Base-by-base conservation (phyloP, 441 rosid species). In the Eugenia klotzschiana region DNA sequence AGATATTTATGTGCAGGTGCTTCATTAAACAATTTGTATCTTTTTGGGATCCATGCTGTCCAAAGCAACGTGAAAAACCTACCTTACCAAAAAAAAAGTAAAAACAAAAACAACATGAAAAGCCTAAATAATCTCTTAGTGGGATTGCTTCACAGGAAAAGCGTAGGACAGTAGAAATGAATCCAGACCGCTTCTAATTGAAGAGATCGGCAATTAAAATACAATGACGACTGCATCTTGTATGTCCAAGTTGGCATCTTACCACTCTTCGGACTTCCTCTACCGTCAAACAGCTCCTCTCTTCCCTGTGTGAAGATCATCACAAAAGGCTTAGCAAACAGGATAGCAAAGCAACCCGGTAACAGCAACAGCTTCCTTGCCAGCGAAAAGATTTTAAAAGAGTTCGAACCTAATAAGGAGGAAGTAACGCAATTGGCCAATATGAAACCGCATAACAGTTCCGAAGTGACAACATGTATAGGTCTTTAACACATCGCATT, bases 331-430 rank as follows among this genome's bases (percentile, higher is more conserved):
- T 51, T 51, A 16, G 22, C 22, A 51, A 51, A 15, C 3, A 16
- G 53, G 22, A 51, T 4, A 51, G 22, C 22, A 51, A 15, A 15
- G 53, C 6, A 15, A 51, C 18, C 8, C 6, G 22, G 22, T 16
- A 14, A 58, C 22, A 0, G 1, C 14, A 58, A 27, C 40, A 58
- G 22, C 37, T 15, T 0, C 3, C 22, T 27, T 15, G 10, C 37
- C 14, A 6, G 37, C 6, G 1, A 26, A 57, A 14, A 26, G 22
- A 14, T 0, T 1, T 2, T 8, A 2, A 3, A 58, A 3, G 0
- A 40, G 41, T 40, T 27, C 13, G 1, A 7, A 26, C 23, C 3
- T 1, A 58, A 14, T 58, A 27, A 58, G 72, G 72, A 27, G 22
- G 9, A 26, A 58, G 8, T 15, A 58, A 7, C 23, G 37, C 5